Conservation (phyloP, 1,284 basidiomycete species). For the Peniophora sp. region DNA sequence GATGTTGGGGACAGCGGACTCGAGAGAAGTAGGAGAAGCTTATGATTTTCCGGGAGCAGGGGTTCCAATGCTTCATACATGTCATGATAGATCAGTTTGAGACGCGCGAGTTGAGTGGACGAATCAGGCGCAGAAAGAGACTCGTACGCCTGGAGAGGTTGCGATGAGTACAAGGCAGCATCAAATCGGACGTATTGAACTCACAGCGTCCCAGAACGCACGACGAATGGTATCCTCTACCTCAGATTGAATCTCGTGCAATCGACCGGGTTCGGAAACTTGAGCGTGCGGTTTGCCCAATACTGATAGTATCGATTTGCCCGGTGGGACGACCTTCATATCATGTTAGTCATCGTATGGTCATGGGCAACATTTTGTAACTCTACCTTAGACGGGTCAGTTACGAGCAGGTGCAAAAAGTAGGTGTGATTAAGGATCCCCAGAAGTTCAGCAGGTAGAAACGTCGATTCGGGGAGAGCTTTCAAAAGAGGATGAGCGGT, state of each 20-base stretch:
- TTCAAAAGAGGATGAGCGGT: conserved; percentile 20
- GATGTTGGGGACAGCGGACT: conserved; percentile 57
- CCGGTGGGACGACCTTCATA: conserved; percentile 42
- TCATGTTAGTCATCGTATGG: no score
- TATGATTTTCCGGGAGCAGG: conserved; percentile 45
- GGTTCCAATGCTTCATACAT: conserved; percentile 39
- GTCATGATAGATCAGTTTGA: conserved; percentile 47
- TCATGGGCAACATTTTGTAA: no score
- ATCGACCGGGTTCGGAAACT: background rate
- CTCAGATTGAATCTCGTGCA: conserved; percentile 32
- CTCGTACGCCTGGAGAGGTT: conserved; percentile 27
- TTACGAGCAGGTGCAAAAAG: conserved; percentile 57
- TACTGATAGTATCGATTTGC: conserved; percentile 61
- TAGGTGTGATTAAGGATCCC: conserved; percentile 48
- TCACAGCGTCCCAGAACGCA: conserved; percentile 69
- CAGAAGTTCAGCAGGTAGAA: conserved; percentile 45
- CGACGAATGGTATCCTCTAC: conserved; percentile 49
- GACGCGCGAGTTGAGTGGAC: conserved; percentile 36
- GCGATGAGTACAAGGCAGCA: background rate
- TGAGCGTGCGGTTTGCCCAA: conserved; percentile 30
- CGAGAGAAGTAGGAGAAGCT: conserved; percentile 39
- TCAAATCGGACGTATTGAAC: no score
- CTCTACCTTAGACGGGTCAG: conserved; percentile 36
- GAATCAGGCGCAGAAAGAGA: conserved; percentile 36
- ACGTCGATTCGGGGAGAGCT: conserved; percentile 18